A percentile compares a stretch with the other conserved stretches of the same genome.
Evolutionary conservation across 345 rosid genomes (phyloP).

Genomic region (Acer negundo): DNA sequence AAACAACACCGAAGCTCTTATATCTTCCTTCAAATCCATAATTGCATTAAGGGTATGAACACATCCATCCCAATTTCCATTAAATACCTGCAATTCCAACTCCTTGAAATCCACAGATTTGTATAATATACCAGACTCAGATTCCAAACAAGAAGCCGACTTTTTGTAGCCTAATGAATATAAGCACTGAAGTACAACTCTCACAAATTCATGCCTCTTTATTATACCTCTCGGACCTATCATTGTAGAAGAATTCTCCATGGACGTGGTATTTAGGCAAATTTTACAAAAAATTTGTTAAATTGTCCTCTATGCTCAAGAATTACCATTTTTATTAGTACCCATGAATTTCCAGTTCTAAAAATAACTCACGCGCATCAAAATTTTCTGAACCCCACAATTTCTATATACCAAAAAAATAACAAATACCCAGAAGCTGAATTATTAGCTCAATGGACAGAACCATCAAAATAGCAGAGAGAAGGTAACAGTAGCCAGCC

Average conservation of each 20-base stretch:
- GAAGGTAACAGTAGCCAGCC: neutral
- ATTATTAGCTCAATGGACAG: neutral
- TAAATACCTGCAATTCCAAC: conserved; percentile 61
- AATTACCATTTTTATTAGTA: no score
- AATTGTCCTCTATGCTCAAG: no score
- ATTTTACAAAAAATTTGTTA: neutral
- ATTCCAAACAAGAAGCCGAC: conserved; percentile 70
- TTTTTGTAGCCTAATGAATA: conserved; percentile 69
- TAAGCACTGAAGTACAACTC: conserved; percentile 70
- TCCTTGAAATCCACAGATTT: conserved; percentile 47
- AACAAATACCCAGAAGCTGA: neutral
- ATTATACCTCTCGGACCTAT: conserved; percentile 68
- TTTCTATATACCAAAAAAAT: neutral
- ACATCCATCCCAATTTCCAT: conserved; percentile 74
- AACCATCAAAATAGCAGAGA: neutral
- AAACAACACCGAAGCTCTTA: conserved; percentile 56
- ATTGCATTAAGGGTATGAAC: conserved; percentile 42
- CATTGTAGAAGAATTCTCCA: conserved; percentile 49
- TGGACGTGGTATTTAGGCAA: conserved; percentile 1
- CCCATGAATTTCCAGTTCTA: neutral
- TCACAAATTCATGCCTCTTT: conserved; percentile 61
- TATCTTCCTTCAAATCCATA: conserved; percentile 46
- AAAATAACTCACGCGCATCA: neutral
- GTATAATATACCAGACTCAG: conserved; percentile 56
- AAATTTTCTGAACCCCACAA: neutral